A percentile compares a stretch with the other conserved stretches of the same genome.
phyloP scores from a whole-genome alignment of 352 stramenopile genomes.

The Pythium guiyangense region DNA sequence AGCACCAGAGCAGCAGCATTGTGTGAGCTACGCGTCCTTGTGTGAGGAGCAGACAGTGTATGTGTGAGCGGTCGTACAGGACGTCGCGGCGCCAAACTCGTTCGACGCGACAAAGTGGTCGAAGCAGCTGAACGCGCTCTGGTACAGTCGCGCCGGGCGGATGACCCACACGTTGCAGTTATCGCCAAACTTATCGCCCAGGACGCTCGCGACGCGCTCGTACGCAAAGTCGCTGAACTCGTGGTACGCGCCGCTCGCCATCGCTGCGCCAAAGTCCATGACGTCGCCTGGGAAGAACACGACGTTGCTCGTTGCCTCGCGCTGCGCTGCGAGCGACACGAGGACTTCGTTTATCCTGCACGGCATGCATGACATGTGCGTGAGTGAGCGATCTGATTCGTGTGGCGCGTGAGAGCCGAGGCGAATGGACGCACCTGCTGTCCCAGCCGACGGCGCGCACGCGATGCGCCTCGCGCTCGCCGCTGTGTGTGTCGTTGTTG shows the following conservation, averaged over 20 bases:
- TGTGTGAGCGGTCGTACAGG: slow-evolving; percentile 23
- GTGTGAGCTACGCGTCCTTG: background rate
- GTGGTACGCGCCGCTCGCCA: slow-evolving; percentile 31
- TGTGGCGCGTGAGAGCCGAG: background rate
- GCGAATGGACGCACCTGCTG: slow-evolving; percentile 17
- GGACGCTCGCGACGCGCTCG: slow-evolving; percentile 32
- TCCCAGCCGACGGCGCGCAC: slow-evolving; percentile 25
- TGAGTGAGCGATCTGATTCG: background rate
- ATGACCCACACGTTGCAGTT: slow-evolving; percentile 57
- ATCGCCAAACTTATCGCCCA: slow-evolving; percentile 49
- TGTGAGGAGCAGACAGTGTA: background rate
- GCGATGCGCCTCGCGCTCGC: slow-evolving; percentile 16
- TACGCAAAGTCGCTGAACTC: slow-evolving; percentile 58
- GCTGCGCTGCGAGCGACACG: slow-evolving; percentile 20
- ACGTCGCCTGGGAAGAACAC: slow-evolving; percentile 71
- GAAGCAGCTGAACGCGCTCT: slow-evolving; percentile 54
- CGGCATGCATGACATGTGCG: background rate
- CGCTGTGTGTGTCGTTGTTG: background rate
- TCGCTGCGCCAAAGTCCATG: slow-evolving; percentile 42
- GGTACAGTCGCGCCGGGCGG: slow-evolving; percentile 32
- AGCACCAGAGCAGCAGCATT: background rate
- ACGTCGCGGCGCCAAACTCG: slow-evolving; percentile 40
- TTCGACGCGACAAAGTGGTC: slow-evolving; percentile 57
- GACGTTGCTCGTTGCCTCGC: slow-evolving; percentile 31
- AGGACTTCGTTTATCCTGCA: slow-evolving; percentile 48